Evolutionary conservation across 1,139 yeast species (phyloP).

Genomic region (Yamadazyma dushanensis): DNA sequence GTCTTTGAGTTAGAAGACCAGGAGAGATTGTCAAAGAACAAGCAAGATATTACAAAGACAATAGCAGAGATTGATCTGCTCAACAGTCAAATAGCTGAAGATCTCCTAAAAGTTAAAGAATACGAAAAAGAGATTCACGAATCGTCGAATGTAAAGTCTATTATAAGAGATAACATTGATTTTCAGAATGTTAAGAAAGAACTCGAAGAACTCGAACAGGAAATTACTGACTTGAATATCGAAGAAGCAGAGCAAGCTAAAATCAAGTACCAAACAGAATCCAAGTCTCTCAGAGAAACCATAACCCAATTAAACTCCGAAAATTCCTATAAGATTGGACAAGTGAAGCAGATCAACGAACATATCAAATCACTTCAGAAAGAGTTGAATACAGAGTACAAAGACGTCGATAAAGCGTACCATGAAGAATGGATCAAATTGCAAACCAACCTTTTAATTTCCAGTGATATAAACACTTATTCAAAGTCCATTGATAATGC

Average conservation of each 20-base stretch:
- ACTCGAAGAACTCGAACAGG: slow-evolving; percentile 26
- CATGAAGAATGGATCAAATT: slow-evolving; percentile 73
- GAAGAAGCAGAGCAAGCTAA: slow-evolving; percentile 66
- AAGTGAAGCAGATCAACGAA: slow-evolving; percentile 76
- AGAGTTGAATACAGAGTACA: slow-evolving; percentile 71
- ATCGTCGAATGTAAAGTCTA: slow-evolving; percentile 36
- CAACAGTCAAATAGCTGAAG: slow-evolving; percentile 3
- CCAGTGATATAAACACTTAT: slow-evolving; percentile 80
- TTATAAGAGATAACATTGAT: slow-evolving; percentile 42
- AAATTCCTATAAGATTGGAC: slow-evolving; percentile 81
- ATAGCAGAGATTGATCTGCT: slow-evolving; percentile 22
- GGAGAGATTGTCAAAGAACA: slow-evolving; percentile 20
- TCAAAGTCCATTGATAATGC: slow-evolving; percentile 88
- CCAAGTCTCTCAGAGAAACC: slow-evolving; percentile 52
- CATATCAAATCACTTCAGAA: slow-evolving; percentile 57
- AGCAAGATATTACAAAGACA: slow-evolving; percentile 12
- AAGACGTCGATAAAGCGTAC: slow-evolving; percentile 62
- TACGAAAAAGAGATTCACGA: slow-evolving; percentile 35
- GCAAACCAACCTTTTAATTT: slow-evolving; percentile 76
- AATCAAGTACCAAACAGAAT: slow-evolving; percentile 61
- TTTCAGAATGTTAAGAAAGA: slow-evolving; percentile 31
- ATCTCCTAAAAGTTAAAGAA: slow-evolving; percentile 17
- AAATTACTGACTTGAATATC: slow-evolving; percentile 38
- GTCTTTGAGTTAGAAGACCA: slow-evolving; percentile 23
- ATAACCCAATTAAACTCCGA: slow-evolving; percentile 62